phyloP scores from a whole-genome alignment of 2,329 filamentous ascomycete species.

The Colletotrichum godetiae region DNA sequence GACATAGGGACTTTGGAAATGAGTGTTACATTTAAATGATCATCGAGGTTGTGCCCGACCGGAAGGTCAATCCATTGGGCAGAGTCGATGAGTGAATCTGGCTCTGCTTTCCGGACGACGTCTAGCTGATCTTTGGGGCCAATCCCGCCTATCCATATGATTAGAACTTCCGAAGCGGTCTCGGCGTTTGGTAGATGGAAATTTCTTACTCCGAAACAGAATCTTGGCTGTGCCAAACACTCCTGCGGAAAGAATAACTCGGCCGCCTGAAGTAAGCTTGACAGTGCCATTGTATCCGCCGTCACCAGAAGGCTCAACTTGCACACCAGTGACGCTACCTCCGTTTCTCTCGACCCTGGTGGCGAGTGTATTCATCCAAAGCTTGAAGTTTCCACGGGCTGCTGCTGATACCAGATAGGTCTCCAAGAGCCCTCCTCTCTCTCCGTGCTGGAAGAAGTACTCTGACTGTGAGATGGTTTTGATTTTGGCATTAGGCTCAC shows the following conservation, averaged over 20 bases:
- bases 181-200: background rate
- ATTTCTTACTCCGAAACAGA: background rate
- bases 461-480: background rate
- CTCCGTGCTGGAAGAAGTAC: background rate
- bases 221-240: slow-evolving; percentile 4
- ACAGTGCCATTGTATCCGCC: background rate
- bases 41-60: background rate
- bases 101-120: background rate
- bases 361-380: background rate
- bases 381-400: background rate
- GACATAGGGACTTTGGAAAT: no score
- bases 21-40: background rate
- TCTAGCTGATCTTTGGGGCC: background rate
- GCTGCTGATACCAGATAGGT: background rate
- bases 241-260: background rate
- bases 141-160: background rate
- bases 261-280: background rate
- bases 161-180: background rate
- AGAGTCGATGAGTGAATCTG: background rate
- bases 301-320: background rate
- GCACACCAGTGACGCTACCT: background rate
- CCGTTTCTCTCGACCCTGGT: background rate
- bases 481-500: background rate
- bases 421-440: background rate
- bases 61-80: background rate